Percentiles rank a stretch among this genome's conserved stretches.
These are phyloP conservation scores for Gossypium gossypioides DNA, from an alignment of 441 rosid species.

Conservation along the genomic window DNA sequence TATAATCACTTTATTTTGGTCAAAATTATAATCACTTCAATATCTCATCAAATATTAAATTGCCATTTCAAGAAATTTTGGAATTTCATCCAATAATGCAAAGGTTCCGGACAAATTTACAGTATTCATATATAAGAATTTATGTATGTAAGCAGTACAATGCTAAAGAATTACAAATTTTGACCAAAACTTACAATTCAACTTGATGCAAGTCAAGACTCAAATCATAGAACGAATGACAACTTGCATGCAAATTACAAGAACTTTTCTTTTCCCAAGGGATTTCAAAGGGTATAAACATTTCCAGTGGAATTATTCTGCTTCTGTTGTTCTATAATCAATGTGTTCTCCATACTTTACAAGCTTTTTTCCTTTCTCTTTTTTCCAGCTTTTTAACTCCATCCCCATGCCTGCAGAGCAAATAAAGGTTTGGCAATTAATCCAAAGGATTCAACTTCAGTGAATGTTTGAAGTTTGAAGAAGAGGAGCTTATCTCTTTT, in stretches of 20 bases:
- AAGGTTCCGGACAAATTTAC: not conserved
- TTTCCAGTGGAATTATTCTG: not conserved
- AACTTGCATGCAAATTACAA: not conserved
- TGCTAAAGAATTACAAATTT: not conserved
- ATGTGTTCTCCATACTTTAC: not conserved
- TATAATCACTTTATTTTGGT: not conserved
- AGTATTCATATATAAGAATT: not conserved
- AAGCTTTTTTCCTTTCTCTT: not conserved
- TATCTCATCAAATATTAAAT: not conserved
- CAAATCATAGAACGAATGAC: not conserved
- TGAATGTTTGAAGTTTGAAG: not conserved
- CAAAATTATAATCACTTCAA: too few species aligned
- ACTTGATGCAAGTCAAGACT: not conserved
- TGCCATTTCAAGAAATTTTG: not conserved
- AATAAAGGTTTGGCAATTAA: not conserved
- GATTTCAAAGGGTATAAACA: conserved; percentile 5
- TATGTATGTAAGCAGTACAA: not conserved
- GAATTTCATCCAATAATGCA: not conserved
- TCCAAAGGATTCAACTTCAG: not conserved
- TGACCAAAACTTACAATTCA: not conserved
- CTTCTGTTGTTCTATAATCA: conserved; percentile 8
- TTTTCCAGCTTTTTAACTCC: conserved; percentile 28
- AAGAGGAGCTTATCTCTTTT: not conserved
- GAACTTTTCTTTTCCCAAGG: conserved; percentile 7
- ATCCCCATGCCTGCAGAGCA: conserved; percentile 56